Conservation (phyloP, 352 stramenopile species). For the Phytophthora aleatoria region DNA sequence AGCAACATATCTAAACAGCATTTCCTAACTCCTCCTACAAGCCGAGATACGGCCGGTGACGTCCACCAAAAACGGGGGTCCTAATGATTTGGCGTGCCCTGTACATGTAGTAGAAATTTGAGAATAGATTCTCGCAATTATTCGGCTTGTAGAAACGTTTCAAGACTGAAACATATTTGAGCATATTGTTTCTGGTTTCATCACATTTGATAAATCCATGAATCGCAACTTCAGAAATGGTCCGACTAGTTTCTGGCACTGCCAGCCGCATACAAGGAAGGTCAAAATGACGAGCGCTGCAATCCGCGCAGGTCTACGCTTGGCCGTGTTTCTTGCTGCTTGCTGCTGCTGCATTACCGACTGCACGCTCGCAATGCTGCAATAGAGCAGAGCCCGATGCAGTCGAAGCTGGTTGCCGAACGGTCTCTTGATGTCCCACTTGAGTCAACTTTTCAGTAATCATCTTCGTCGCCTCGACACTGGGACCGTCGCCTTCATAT, state of each 20-base stretch:
- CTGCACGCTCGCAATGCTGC: not conserved
- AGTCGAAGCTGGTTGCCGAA: not conserved
- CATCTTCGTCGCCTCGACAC: constrained; percentile 2
- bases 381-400: constrained; percentile 2
- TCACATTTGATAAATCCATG: too few species aligned
- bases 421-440: not conserved
- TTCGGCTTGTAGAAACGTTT: too few species aligned
- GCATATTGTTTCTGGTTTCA: too few species aligned
- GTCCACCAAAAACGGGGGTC: too few species aligned
- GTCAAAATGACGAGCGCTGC: constrained; percentile 13
- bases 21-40: too few species aligned
- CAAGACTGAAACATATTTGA: too few species aligned
- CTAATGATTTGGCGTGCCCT: too few species aligned
- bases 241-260: constrained; percentile 10
- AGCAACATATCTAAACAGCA: too few species aligned
- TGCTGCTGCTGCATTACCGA: not conserved
- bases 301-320: not conserved
- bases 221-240: not conserved
- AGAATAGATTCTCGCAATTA: too few species aligned
- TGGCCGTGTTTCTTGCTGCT: constrained; percentile 4
- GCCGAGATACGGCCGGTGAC: too few species aligned
- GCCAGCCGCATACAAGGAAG: constrained; percentile 13
- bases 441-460: constrained; percentile 8
- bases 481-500: constrained; percentile 10
- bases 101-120: too few species aligned